A percentile compares a stretch with the other conserved stretches of the same genome.
These are phyloP conservation scores for Cystobasidium tubakii DNA, from an alignment of 768 basidiomycete species.

Conservation along the genomic window DNA sequence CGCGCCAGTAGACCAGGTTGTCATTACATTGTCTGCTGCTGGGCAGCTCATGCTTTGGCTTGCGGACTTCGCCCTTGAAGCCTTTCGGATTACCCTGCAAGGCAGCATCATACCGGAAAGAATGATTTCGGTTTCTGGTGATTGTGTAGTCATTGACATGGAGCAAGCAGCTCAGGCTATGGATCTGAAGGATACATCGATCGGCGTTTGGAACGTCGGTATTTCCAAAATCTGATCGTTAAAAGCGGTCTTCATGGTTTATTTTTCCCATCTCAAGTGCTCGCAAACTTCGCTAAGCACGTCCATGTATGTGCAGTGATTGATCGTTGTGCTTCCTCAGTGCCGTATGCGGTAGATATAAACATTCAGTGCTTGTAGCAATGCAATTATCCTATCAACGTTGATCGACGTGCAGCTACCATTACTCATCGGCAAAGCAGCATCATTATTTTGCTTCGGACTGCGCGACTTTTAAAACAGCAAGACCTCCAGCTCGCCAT, in stretches of 20 bases:
- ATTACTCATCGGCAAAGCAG: neutral
- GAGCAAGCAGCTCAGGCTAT: neutral
- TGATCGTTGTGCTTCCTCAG: too few species aligned
- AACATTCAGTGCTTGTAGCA: too few species aligned
- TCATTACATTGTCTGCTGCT: neutral
- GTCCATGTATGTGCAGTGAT: too few species aligned
- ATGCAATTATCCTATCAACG: too few species aligned
- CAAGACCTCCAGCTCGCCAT: neutral
- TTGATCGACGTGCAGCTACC: too few species aligned
- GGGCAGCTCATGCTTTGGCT: neutral
- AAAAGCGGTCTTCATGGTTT: too few species aligned
- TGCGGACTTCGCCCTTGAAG: neutral
- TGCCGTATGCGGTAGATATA: too few species aligned
- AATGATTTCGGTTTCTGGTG: neutral
- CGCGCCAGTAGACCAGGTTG: neutral
- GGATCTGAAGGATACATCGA: neutral
- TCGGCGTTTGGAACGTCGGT: neutral
- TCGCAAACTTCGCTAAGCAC: too few species aligned
- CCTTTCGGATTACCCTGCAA: neutral
- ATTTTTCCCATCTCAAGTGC: too few species aligned
- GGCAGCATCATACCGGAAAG: neutral
- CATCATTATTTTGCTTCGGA: too few species aligned
- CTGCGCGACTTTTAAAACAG: too few species aligned
- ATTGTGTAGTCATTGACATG: neutral
- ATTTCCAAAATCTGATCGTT: neutral